Base-by-base conservation (phyloP, 75 land plant species). In the Selaginella tamariscina region DNA sequence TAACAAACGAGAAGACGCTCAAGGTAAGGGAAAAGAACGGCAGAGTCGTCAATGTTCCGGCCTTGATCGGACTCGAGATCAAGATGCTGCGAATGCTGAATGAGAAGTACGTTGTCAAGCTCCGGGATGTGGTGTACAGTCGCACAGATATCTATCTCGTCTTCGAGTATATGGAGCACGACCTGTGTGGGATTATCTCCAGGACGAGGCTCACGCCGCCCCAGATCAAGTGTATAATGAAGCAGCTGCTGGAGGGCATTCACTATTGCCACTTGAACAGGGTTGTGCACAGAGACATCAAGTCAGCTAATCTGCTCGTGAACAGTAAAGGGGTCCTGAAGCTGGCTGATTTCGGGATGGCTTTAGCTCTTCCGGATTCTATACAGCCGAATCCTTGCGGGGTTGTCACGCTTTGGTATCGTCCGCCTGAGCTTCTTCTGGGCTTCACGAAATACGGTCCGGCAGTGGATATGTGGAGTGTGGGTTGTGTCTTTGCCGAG, bases 111-210 rank as follows among this genome's bases (percentile, higher is more conserved):
- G 85, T 92, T 24, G 80, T 92, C 27, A 78, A 86, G 67, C 66
- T 92, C 73, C 89, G 86, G 76, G 95, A 92, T 79, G 86, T 92
- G 54, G 95, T 92, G 57, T 49, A 94, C 85, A 66, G 85, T 82
- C 77, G 85, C 78, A 49, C 96, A 91, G 2, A 83, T 72, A 94
- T 90, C 39, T 94, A 89, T 59, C 86, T 94, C 88, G 98, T 94
- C 21, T 94, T 94, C 75, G 98, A 94, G 71, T 94, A 94, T 65
- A 94, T 94, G 98, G 96, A 94, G 74, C 98, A 94, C 78, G 98
- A 94, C 68, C 57, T 94, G 74, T 83, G 96, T 29, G 98, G 98
- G 32, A 80, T 94, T 27, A 75, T 95, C 54, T 88, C 90, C 78
- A 81, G 99, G 24, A 73, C 82, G 84, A 78, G 86, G 57, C 90